Percentiles rank a stretch among this genome's conserved stretches.
Conservation (phyloP, 2,329 filamentous ascomycete species). For the Venturia pyrina region DNA sequence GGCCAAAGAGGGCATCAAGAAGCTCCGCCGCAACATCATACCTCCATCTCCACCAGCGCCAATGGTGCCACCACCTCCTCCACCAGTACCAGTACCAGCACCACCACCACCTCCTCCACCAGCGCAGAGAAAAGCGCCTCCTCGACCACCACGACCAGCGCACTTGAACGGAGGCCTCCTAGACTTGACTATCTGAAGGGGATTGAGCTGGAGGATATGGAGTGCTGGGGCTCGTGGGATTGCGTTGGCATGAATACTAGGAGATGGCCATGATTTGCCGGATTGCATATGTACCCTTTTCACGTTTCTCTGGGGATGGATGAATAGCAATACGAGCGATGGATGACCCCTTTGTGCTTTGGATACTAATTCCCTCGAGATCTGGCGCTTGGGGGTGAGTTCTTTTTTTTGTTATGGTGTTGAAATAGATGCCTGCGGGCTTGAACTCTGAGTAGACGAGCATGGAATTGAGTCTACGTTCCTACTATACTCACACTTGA, state of each 20-base stretch:
- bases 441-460: not conserved
- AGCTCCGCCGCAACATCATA: no score
- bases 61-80: no score
- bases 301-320: not conserved
- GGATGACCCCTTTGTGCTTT: not conserved
- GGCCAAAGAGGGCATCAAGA: no score
- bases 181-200: no score
- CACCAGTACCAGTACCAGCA: no score
- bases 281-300: not conserved
- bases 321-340: not conserved
- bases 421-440: not conserved
- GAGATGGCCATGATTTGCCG: not conserved
- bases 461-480: not conserved
- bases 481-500: not conserved
- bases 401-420: not conserved
- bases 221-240: not conserved
- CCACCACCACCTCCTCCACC: no score
- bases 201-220: no score
- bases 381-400: not conserved
- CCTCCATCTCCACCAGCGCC: no score
- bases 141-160: no score
- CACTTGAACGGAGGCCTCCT: no score
- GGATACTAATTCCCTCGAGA: not conserved
- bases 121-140: no score
- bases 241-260: not conserved